Conservation (phyloP, 768 basidiomycete genomes). For the Tubosaeta sp. region DNA sequence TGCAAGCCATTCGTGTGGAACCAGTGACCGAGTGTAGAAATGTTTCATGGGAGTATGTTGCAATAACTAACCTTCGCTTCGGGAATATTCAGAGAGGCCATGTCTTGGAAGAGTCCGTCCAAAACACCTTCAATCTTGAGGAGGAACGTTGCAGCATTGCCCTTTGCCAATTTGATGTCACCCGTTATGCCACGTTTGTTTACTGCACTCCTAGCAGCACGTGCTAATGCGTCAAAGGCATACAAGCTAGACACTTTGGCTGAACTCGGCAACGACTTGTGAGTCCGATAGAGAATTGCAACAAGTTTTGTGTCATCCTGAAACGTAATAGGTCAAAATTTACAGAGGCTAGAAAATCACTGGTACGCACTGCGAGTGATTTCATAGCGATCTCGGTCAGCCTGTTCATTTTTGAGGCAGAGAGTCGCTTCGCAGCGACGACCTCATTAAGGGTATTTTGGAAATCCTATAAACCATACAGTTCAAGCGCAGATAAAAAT, state of each 20-base stretch:
- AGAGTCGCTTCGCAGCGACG: slow-evolving; percentile 78
- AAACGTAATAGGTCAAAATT: neutral
- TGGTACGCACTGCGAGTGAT: slow-evolving; percentile 62
- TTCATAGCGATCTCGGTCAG: slow-evolving; percentile 76
- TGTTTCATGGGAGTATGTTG: slow-evolving; percentile 7
- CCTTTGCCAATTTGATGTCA: slow-evolving; percentile 51
- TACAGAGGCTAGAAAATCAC: neutral
- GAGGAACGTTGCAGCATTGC: slow-evolving; percentile 80
- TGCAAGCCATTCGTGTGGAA: slow-evolving; percentile 6
- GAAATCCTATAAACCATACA: slow-evolving; percentile 55
- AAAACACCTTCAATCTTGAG: slow-evolving; percentile 87
- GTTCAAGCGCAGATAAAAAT: slow-evolving; percentile 2
- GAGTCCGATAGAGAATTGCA: slow-evolving; percentile 82
- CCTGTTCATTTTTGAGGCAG: slow-evolving; percentile 77
- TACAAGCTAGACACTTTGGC: slow-evolving; percentile 88
- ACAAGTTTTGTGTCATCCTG: slow-evolving; percentile 87
- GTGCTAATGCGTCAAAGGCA: slow-evolving; percentile 87
- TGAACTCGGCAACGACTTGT: slow-evolving; percentile 66
- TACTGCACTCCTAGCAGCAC: slow-evolving; percentile 68
- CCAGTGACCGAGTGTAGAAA: slow-evolving; percentile 3
- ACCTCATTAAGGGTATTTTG: slow-evolving; percentile 78
- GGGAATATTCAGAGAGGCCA: slow-evolving; percentile 56
- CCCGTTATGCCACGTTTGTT: slow-evolving; percentile 60
- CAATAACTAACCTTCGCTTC: slow-evolving; percentile 82
- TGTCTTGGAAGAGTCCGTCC: slow-evolving; percentile 85